These are phyloP conservation scores for Schizophyllum amplum DNA, from an alignment of 1,284 basidiomycete species.

Conservation along the genomic window DNA sequence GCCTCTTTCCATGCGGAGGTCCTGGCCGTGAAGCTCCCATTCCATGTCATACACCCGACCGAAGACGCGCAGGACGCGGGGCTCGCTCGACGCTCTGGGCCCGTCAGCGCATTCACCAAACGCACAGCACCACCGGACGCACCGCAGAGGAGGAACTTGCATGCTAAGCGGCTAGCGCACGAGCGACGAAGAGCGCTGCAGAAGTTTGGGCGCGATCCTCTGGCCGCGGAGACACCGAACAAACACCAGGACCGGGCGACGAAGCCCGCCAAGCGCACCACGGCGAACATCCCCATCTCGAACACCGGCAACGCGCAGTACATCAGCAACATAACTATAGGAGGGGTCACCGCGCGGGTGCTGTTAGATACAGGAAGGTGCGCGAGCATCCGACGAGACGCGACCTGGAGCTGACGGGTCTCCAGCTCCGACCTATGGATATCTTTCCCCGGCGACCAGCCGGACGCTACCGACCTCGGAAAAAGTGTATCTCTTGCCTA, in stretches of 20 bases:
- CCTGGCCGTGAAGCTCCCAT: conserved; percentile 40
- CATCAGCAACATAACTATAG: conserved; percentile 49
- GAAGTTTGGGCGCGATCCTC: not conserved
- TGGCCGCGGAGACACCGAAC: too few relatives aligned
- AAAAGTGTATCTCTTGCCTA: conserved; percentile 49
- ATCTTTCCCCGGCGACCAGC: conserved; percentile 35
- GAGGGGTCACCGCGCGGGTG: conserved; percentile 38
- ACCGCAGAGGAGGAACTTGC: not conserved
- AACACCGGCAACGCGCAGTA: conserved; percentile 60
- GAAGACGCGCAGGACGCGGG: not conserved
- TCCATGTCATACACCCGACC: conserved; percentile 29
- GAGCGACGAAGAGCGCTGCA: not conserved
- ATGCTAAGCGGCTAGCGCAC: not conserved
- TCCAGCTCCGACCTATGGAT: conserved; percentile 63
- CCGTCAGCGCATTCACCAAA: not conserved
- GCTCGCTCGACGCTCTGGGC: not conserved
- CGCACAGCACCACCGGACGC: not conserved
- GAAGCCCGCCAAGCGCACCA: conserved; percentile 16
- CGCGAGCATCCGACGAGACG: conserved; percentile 5
- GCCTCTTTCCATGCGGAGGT: conserved; percentile 26
- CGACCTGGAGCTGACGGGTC: not conserved
- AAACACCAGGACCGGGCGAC: too few relatives aligned
- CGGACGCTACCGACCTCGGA: conserved; percentile 48
- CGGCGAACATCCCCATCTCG: conserved; percentile 28
- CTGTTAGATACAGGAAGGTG: conserved; percentile 56